Evolutionary conservation across 2,329 filamentous ascomycete species (phyloP), one percentile per base, ranked within the genome.

Genomic region (Neodidymelliopsis sp.): DNA sequence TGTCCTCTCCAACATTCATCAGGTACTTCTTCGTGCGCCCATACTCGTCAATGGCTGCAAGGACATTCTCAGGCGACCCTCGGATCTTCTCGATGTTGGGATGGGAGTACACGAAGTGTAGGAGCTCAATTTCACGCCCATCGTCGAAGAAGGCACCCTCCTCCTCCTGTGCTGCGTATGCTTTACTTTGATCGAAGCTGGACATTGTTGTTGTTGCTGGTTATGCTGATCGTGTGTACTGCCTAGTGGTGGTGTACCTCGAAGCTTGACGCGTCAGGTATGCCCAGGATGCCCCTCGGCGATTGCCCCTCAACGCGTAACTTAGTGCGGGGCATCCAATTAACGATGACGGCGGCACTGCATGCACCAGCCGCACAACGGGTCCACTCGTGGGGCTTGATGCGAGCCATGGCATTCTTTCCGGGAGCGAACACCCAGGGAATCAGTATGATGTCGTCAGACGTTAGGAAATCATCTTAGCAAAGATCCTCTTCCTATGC

Each of bases 1-100:
- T 94, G 63, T 85, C 79, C 58, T 85, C 80, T 29, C 90, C 89
- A 2, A 94, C 84, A 57, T 91, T 93, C 86, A 93, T 93, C 40
- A 93, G 80, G 55, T 87, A 89, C 67, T 86, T 88, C 53, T 83
- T 79, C 2, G 81, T 84, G 31, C 82, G 74, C 10, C 77, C 83
- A 69, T 81, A 93, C 41, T 88, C 82, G 63, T 93, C 88, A 67
- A 93, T 91, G 20, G 83, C 83, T 19, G 79, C 77, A 0, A 92
- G 77, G 1, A 93, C 81, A 46, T 79, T 80, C 12, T 79, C 66
- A 0, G 89, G 88, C 15, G 83, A 84, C 15, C 82, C 84, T 39
- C 85, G 79, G 45, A 91, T 79, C 40, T 84, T 75, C 2, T 86
- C 81, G 20, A 89, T 71, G 51, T 87, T 77, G 1, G 83, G 78